A percentile compares a stretch with the other conserved stretches of the same genome.
These are phyloP conservation scores for Fomitopsis palustris DNA, from an alignment of 1,284 basidiomycete genomes.

Conservation along the genomic window DNA sequence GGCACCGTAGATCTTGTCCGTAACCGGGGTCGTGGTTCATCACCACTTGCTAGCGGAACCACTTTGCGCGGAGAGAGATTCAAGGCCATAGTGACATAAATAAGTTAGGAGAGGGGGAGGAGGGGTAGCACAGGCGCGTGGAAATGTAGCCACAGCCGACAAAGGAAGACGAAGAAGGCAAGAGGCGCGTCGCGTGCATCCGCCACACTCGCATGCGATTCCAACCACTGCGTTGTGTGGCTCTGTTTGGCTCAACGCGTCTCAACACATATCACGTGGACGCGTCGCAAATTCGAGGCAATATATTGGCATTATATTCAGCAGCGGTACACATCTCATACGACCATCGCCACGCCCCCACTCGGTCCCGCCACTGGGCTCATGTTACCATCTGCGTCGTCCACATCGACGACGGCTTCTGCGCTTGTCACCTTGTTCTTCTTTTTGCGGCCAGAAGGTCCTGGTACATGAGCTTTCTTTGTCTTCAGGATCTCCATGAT, in stretches of 20 bases:
- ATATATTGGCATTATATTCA: not conserved
- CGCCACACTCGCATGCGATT: not conserved
- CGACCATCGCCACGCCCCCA: not conserved
- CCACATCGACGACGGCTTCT: slow-evolving; percentile 40
- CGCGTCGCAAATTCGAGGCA: not conserved
- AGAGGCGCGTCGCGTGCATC: not conserved
- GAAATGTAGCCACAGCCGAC: not conserved
- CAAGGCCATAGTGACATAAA: slow-evolving; percentile 33
- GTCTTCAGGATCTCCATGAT: slow-evolving; percentile 75
- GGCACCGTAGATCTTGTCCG: slow-evolving; percentile 26
- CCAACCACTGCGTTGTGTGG: not conserved
- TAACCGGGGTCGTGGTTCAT: slow-evolving; percentile 42
- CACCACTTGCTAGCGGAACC: slow-evolving; percentile 63
- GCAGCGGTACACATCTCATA: not conserved
- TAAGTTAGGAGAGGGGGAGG: not conserved
- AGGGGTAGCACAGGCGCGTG: not conserved
- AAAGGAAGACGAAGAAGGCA: slow-evolving; percentile 1
- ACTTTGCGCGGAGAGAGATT: slow-evolving; percentile 65
- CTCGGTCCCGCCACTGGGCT: not conserved
- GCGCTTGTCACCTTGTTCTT: slow-evolving; percentile 53
- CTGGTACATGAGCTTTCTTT: slow-evolving; percentile 60
- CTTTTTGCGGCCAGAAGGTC: slow-evolving; percentile 32
- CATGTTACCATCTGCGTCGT: slow-evolving; percentile 19
- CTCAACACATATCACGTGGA: not conserved
- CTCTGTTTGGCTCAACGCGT: not conserved